These are phyloP conservation scores for Globisporangium heterothallicum DNA, from an alignment of 352 stramenopile species.

Conservation along the genomic window DNA sequence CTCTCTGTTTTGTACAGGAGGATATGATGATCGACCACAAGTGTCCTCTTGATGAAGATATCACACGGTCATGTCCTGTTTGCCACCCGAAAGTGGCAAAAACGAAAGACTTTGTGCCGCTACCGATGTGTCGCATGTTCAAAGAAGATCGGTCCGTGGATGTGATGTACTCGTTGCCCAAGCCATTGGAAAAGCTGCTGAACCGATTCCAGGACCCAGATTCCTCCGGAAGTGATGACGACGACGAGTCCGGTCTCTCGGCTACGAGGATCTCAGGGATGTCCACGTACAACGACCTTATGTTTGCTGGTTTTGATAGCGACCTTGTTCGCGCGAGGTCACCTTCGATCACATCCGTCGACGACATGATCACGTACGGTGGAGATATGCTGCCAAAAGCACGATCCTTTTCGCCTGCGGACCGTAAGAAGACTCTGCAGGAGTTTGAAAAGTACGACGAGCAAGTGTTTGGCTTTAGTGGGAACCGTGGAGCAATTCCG, in stretches of 20 bases:
- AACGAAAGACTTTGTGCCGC: slow-evolving; percentile 55
- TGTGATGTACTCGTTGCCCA: slow-evolving; percentile 36
- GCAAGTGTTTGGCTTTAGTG: slow-evolving; percentile 48
- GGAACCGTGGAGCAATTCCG: slow-evolving; percentile 11
- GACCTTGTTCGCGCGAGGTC: slow-evolving; percentile 60
- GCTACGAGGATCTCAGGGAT: slow-evolving; percentile 32
- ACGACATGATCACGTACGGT: slow-evolving; percentile 38
- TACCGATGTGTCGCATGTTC: slow-evolving; percentile 80
- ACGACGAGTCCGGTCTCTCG: slow-evolving; percentile 22
- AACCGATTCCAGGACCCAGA: slow-evolving; percentile 29
- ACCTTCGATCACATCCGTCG: slow-evolving; percentile 45
- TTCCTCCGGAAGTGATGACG: slow-evolving; percentile 27
- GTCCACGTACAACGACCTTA: slow-evolving; percentile 44
- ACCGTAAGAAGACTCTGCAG: slow-evolving; percentile 36
- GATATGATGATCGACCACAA: slow-evolving; percentile 67
- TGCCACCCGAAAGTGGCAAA: slow-evolving; percentile 44
- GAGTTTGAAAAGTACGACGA: slow-evolving; percentile 74
- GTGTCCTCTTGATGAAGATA: slow-evolving; percentile 64
- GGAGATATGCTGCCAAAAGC: slow-evolving; percentile 37
- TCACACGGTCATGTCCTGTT: slow-evolving; percentile 53
- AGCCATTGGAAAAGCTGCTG: slow-evolving; percentile 57
- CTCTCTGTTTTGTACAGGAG: slow-evolving; percentile 79
- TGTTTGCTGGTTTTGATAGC: slow-evolving; percentile 51
- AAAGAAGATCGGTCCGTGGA: slow-evolving; percentile 27
- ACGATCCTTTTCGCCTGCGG: slow-evolving; percentile 38